phyloP scores from a whole-genome alignment of 345 rosid species.

The Syzygium aromaticum region DNA sequence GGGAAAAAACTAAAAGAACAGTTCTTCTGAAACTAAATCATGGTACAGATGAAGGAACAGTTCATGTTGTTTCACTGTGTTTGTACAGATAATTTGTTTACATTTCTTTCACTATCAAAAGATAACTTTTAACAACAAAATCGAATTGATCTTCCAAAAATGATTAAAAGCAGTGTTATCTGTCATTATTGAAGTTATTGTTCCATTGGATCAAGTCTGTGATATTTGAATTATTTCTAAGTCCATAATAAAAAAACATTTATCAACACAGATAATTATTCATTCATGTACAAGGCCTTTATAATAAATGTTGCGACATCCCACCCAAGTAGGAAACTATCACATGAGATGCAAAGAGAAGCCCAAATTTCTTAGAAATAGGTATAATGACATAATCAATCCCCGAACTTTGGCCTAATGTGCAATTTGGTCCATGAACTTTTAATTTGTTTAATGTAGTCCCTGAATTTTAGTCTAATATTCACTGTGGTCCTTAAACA shows the following conservation, averaged over 20 bases:
- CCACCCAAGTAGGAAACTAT: background rate
- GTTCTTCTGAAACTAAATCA: background rate
- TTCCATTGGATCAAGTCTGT: background rate
- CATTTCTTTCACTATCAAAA: background rate
- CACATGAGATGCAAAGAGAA: background rate
- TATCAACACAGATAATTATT: background rate
- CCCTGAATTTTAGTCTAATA: too few species aligned
- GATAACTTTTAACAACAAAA: background rate
- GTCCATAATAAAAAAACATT: background rate
- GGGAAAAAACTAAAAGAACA: background rate
- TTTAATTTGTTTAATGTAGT: too few species aligned
- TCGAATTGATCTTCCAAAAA: background rate
- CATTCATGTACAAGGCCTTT: background rate
- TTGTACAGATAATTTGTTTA: background rate
- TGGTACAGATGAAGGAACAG: background rate
- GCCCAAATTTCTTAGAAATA: background rate
- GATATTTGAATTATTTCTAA: background rate
- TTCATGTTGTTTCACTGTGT: background rate
- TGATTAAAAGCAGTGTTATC: background rate
- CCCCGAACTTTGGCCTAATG: too few species aligned
- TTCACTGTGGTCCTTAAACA: too few species aligned
- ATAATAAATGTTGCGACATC: background rate
- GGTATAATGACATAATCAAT: background rate
- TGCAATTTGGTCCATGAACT: too few species aligned
- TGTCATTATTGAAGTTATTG: background rate